Base-by-base conservation (phyloP, 1,139 yeast genomes). In the Yamadazyma atlantica region DNA sequence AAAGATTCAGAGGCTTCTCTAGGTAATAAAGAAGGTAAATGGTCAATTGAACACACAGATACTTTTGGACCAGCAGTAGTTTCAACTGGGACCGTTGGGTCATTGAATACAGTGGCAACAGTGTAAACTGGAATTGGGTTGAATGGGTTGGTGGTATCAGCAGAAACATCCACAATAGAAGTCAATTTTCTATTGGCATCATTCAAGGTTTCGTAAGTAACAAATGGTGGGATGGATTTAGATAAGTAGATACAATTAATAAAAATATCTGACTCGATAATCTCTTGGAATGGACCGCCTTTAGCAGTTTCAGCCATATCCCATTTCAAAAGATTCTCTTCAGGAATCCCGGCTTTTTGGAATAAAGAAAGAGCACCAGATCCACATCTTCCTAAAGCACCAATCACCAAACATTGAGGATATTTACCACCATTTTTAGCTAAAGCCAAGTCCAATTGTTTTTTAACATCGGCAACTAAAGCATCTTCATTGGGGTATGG, bases 341-440 rank as follows among this genome's bases (percentile, higher is more conserved):
- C 95, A 39, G 97, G 96, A 42, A 92, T 69, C 43, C 99, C 99
- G 39, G 77, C 83, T 69, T 85, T 85, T 51, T 73, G 75, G 66
- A 88, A 78, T 43, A 89, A 73, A 51, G 85, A 94, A 50, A 87
- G 70, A 26, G 99, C 97, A 59, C 99, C 99, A n/a, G 95, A 82
- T 41, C 99, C 99, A 68, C 98, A 92, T 73, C 99, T 85, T 46
- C 98, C 99, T 44, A 90, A 75, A 18, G 98, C 98, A 57, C 99
- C 99, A 60, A 92, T 92, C 39, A 92, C 84, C 53, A 92, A 74
- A 35, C 85, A 87, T 38, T 75, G 83, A 48, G 97, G 98, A 51
- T 69, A 71, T 58, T 69, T 74, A 36, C 85, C 85, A 37, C 82
- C 83, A 36, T 67, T 75, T 53, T 75, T 73, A 33, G 62, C 69